Base-by-base conservation (phyloP, 2,329 filamentous ascomycete species). In the Phialocephala sp. region DNA sequence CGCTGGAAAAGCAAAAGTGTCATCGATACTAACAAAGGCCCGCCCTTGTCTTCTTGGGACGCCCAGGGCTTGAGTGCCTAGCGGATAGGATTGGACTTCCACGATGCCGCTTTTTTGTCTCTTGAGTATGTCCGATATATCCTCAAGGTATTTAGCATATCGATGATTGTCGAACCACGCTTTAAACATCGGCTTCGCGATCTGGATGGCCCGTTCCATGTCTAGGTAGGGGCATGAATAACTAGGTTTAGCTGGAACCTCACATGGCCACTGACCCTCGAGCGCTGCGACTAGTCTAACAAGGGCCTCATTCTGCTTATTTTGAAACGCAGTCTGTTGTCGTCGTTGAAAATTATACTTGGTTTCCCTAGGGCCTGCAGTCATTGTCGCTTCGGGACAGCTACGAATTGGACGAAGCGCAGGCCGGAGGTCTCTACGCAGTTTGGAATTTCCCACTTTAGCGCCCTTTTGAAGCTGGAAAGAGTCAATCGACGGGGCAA, bases 111-210 rank as follows among this genome's bases (percentile, higher is more conserved):
- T n/a, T 1, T 8, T 4, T 24, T 57, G 55, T 55, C 18, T 9
- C 8, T n/a, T 18, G 27, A 66, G 60, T 11, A 45, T 22, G 6
- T 60, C 22, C 14, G 47, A n/a, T 24, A 67, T 63, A 8, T 41
- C 15, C 22, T 35, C 47, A 6, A 67, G 60, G 22, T 67, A 67
- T 24, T 63, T 15, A 15, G 20, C 35, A 24, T 65, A 65, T 18
- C 8, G 43, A 59, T 45, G 41, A 41, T 67, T 67, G 14, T 60
- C 62, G 15, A 60, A 67, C 59, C 62, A 65, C 18, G 32, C 41
- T 35, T 65, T 60, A 39, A 65, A 67, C 18, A 27, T 41, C 6
- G 56, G 50, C 15, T 50, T 65, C 1, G 54, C 37, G 12, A 27
- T 15, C 45, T 47, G 22, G 9, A 60, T 45, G 20, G 63, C 62